Percentiles rank a stretch among this genome's conserved stretches.
Evolutionary conservation across 164 flowering plant species (phyloP).

Genomic region (Macadamia integrifolia): DNA sequence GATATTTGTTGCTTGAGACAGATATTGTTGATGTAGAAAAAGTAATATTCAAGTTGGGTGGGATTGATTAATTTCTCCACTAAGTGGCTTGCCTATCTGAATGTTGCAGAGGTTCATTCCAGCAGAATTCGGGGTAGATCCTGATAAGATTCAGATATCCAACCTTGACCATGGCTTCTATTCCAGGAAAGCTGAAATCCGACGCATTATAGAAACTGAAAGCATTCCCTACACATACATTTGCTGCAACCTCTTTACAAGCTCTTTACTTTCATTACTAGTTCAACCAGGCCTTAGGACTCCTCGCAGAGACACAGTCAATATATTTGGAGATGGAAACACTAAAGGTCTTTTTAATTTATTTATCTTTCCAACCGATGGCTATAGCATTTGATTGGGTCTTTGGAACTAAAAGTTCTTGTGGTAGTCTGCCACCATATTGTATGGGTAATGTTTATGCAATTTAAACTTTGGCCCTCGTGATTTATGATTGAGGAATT

Average conservation of each 20-base stretch:
- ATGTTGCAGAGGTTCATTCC: conserved; percentile 79
- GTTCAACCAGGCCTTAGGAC: conserved; percentile 58
- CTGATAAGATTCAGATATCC: conserved; percentile 48
- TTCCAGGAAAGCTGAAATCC: conserved; percentile 58
- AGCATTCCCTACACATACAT: conserved; percentile 70
- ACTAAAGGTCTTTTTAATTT: conserved; percentile 45
- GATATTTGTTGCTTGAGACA: background rate
- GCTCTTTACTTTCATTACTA: conserved; percentile 71
- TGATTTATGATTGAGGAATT: conserved; percentile 2
- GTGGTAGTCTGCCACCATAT: background rate
- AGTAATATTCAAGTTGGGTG: background rate
- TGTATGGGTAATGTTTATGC: background rate
- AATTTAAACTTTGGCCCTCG: background rate
- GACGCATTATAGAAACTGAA: conserved; percentile 57
- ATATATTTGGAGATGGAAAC: conserved; percentile 73
- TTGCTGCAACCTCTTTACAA: conserved; percentile 63
- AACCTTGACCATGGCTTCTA: conserved; percentile 49
- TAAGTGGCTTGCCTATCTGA: background rate
- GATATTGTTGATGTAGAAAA: background rate
- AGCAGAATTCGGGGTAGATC: conserved; percentile 82
- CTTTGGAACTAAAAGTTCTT: background rate
- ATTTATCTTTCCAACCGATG: too few species aligned
- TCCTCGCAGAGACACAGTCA: conserved; percentile 74
- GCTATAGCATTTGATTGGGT: background rate
- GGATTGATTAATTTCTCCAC: too few species aligned